These are phyloP conservation scores for Mycosphaerella sp. DNA, from an alignment of 2,329 filamentous ascomycete species.

Conservation along the genomic window DNA sequence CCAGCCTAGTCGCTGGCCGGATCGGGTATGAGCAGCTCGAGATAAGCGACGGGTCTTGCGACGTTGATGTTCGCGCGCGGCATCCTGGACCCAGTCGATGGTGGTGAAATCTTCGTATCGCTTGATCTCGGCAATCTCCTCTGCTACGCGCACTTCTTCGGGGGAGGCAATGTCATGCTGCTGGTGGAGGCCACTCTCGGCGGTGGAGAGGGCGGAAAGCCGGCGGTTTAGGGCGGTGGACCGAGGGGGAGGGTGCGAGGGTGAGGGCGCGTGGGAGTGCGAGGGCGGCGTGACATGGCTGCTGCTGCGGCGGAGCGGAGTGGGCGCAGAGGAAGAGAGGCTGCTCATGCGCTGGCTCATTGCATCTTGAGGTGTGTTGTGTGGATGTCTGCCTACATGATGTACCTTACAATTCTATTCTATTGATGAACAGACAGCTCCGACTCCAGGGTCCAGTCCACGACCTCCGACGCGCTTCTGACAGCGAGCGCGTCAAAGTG, in stretches of 20 bases:
- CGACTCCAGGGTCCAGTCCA: not conserved
- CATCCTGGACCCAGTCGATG: constrained; percentile 99
- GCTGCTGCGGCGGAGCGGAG: constrained; percentile 18
- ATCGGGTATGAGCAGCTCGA: constrained; percentile 65
- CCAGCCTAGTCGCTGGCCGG: constrained; percentile 66
- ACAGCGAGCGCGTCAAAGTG: not conserved
- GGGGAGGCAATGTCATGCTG: constrained; percentile 47
- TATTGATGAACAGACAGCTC: not conserved
- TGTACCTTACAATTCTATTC: too few species aligned
- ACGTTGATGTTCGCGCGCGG: constrained; percentile 78
- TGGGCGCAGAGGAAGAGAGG: constrained; percentile 27
- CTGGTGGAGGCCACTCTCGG: constrained; percentile 52
- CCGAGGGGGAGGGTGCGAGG: constrained; percentile 1
- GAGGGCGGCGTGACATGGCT: constrained; percentile 17
- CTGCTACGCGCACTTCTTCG: constrained; percentile 68
- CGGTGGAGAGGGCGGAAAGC: constrained; percentile 60
- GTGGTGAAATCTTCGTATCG: constrained; percentile 98
- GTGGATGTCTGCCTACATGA: not conserved
- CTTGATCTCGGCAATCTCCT: constrained; percentile 97
- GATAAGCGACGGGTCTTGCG: constrained; percentile 69
- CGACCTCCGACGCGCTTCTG: not conserved
- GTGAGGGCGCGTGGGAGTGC: too few species aligned
- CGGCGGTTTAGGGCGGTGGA: constrained; percentile 51
- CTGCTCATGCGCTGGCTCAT: constrained; percentile 42
- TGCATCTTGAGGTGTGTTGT: constrained; percentile 32